These are phyloP conservation scores for Blastocystis sp. DNA, from an alignment of 352 stramenopile genomes.

Conservation along the genomic window DNA sequence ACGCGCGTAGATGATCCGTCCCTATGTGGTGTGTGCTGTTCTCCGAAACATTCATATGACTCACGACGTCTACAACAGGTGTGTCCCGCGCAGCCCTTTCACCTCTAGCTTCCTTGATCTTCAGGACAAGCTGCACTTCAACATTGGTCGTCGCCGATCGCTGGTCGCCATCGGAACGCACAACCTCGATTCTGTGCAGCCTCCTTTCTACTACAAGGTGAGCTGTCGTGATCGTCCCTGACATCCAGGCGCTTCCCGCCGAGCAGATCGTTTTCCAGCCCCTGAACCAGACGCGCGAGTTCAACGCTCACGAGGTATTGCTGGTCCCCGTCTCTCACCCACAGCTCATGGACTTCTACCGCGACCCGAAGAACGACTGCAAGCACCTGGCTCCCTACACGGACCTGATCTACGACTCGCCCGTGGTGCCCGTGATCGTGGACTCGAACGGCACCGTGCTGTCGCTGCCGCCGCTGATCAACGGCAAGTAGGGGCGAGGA, in stretches of 20 bases:
- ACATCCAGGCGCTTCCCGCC: slow-evolving; percentile 87
- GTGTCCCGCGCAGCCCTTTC: slow-evolving; percentile 22
- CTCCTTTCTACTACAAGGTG: slow-evolving; percentile 80
- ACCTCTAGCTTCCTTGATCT: slow-evolving; percentile 94
- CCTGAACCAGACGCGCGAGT: slow-evolving; percentile 87
- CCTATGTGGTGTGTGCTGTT: slow-evolving; percentile 95
- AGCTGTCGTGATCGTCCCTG: slow-evolving; percentile 71
- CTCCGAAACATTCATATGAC: slow-evolving; percentile 94
- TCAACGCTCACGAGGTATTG: slow-evolving; percentile 91
- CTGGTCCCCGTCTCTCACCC: slow-evolving; percentile 92
- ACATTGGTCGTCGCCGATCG: slow-evolving; percentile 97
- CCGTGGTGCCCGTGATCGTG: slow-evolving; percentile 95
- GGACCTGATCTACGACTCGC: slow-evolving; percentile 98
- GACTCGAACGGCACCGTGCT: slow-evolving; percentile 93
- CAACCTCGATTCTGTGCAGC: slow-evolving; percentile 84
- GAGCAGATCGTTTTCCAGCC: slow-evolving; percentile 94
- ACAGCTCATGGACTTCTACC: slow-evolving; percentile 76
- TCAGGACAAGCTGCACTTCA: slow-evolving; percentile 99
- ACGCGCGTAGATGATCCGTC: slow-evolving; percentile 84
- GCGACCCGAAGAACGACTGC: slow-evolving; percentile 74
- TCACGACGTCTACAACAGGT: slow-evolving; percentile 90
- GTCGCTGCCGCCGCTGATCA: slow-evolving; percentile 98
- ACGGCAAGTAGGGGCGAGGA: slow-evolving; percentile 87
- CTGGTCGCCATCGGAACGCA: slow-evolving; percentile 99
- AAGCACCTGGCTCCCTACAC: slow-evolving; percentile 99